Conservation (phyloP, 176 grass and related monocot genomes). For the Rhipidocladum racemiflorum region DNA sequence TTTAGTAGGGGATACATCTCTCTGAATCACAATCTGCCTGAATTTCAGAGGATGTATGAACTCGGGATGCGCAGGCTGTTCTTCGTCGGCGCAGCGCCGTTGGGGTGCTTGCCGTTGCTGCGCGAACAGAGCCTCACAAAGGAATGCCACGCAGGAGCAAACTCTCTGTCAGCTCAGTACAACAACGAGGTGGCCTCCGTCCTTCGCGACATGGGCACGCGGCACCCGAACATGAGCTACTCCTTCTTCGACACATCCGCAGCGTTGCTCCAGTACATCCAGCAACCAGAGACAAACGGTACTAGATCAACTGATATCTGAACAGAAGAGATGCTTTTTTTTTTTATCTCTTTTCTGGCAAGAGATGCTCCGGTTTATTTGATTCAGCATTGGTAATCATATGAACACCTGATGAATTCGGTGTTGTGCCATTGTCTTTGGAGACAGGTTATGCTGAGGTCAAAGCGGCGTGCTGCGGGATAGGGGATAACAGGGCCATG, state of each 20-base stretch:
- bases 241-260: constrained; percentile 44
- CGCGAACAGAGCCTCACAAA: constrained; percentile 28
- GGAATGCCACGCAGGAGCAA: constrained; percentile 46
- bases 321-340: background rate
- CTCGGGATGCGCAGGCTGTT: constrained; percentile 56
- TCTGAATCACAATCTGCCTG: background rate
- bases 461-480: constrained; percentile 54
- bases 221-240: constrained; percentile 44
- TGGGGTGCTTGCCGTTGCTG: constrained; percentile 58
- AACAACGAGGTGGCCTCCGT: constrained; percentile 42
- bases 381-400: no score
- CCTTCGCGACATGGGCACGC: constrained; percentile 21
- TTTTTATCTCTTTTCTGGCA: background rate
- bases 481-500: constrained; percentile 45
- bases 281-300: constrained; percentile 43
- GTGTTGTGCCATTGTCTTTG: background rate
- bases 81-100: constrained; percentile 46
- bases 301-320: background rate
- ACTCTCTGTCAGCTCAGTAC: constrained; percentile 44
- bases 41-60: constrained; percentile 50
- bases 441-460: constrained; percentile 46
- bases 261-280: constrained; percentile 42
- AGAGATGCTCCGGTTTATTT: no score
- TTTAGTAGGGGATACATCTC: background rate
- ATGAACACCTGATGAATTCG: background rate